Evolutionary conservation across 2,329 filamentous ascomycete species (phyloP), one percentile per base, ranked within the genome.

Genomic region (Curvularia sp.): DNA sequence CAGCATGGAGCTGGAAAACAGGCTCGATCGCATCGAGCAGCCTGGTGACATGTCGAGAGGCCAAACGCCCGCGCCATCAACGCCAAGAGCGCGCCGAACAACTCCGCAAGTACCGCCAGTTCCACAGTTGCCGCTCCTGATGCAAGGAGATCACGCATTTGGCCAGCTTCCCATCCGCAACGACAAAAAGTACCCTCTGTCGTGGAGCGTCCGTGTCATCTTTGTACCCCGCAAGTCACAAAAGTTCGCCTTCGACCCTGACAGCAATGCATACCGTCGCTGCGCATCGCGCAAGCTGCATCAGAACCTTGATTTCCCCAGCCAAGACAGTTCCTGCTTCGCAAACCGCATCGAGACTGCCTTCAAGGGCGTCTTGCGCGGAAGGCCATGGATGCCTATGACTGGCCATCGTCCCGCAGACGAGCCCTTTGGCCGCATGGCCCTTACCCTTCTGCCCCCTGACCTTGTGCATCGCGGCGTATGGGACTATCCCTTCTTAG

Each of bases 311-410:
- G 70, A 75, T 1, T 75, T 79, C 31, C 63, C 69, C 10, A 71
- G 75, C 56, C 74, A 74, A 53, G 75, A 77, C 57, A 75, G 74
- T 51, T 70, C 70, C 4, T 74, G 71, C 53, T 78, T 79, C 57
- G 71, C 70, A 22, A 71, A 74, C 26, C 63, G 67, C 20, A 68
- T 79, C 49, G 76, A 79, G 60, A 70, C 64, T 15, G 67, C 68
- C 9, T 78, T 77, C 70, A 73, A 72, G 31, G 65, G 67, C 28
- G 63, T 78, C 43, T 63, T 79, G 26, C 74, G 74, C 18, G 73
- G 75, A 30, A 69, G 77, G 50, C 66, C 76, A 6, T 79, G 77
- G 77, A 78, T 77, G 72, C 77, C 77, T 28, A 61, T 79, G 62
- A 71, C 68, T 10, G 76, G 74, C 10, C 74, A 77, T 57, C 74